Base-by-base conservation (phyloP, 495 filamentous ascomycete species). In the Penicillium cataractarum region DNA sequence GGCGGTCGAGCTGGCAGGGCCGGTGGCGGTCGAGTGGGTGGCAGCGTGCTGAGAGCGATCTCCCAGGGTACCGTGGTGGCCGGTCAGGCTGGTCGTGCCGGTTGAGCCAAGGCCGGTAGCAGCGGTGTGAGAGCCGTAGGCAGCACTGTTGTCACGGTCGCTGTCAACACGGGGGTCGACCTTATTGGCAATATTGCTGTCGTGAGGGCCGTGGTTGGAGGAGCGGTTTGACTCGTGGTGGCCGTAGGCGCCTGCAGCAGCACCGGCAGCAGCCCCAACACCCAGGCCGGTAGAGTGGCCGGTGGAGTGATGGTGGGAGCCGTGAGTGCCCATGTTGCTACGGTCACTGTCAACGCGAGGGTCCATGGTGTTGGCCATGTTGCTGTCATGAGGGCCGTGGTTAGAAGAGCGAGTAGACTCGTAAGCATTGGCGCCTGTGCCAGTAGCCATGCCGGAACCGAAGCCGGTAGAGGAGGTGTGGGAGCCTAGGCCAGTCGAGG, bases 1-100 rank as follows among this genome's bases (percentile, higher is more conserved):
- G 13, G 75, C 66, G 48, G 74, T 76, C 19, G 66, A 62, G 13
- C 63, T 58, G 35, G 52, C 63, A 22, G 69, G 65, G 24, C 62
- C 71, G 31, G 61, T 62, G 65, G 57, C 51, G 17, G 27, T 4
- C 8, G 63, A 61, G 55, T 64, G 71, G 67, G 56, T 78, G 57
- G 59, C 80, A 76, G 17, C 73, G 64, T 55, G 76, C 77, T 62
- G 59, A 17, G 65, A 64, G 33, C 70, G 82, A 52, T 81, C 74
- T 29, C 76, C 76, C 39, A 86, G 82, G 59, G 85, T 84, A 7
- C 74, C 39, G 46, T 76, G 73, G 65, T 84, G 83, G 46, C 68
- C 71, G 4, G 76, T 19, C 21, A 74, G 73, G 44, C 69, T 70
- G 9, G 67, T 51, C 64, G 53, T 57, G 29, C 70, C 62, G 19